These are phyloP conservation scores for Plantago rigida DNA, from an alignment of 305 asterid genomes.

Conservation along the genomic window DNA sequence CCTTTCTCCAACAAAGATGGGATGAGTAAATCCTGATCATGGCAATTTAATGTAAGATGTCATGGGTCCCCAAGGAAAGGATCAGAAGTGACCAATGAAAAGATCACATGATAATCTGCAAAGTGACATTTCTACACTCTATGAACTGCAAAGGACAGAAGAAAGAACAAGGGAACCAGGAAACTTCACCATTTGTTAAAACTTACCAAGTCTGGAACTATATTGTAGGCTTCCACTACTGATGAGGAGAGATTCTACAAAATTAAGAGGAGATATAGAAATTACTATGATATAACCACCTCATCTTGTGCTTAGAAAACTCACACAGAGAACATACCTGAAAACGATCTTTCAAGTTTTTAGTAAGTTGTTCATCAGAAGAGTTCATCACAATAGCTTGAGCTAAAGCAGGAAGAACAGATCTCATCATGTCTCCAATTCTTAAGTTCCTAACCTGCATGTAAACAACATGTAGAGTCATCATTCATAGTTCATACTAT, in stretches of 20 bases:
- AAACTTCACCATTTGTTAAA: slow-evolving; percentile 15
- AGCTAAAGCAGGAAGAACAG: slow-evolving; percentile 86
- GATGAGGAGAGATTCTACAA: slow-evolving; percentile 57
- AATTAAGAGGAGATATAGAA: slow-evolving; percentile 12
- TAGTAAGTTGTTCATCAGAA: slow-evolving; percentile 34
- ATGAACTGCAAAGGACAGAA: neutral
- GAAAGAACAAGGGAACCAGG: slow-evolving; percentile 7
- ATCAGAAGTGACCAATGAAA: neutral
- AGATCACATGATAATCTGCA: neutral
- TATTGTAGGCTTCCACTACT: slow-evolving; percentile 77
- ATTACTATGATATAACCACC: slow-evolving; percentile 19
- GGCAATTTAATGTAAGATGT: slow-evolving; percentile 17
- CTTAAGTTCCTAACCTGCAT: slow-evolving; percentile 76
- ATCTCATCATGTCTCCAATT: slow-evolving; percentile 91
- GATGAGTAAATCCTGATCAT: slow-evolving; percentile 60
- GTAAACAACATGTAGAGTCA: slow-evolving; percentile 11
- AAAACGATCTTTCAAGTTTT: slow-evolving; percentile 51
- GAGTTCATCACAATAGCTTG: slow-evolving; percentile 69
- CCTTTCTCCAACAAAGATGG: slow-evolving; percentile 73
- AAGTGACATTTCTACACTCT: neutral
- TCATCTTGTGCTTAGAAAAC: slow-evolving; percentile 9
- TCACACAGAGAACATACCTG: slow-evolving; percentile 44
- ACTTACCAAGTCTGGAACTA: slow-evolving; percentile 73
- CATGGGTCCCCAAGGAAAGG: neutral
- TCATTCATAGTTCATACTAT: neutral